A percentile compares a stretch with the other conserved stretches of the same genome.
Conservation (phyloP, 495 filamentous ascomycete genomes). For the Extremus antarcticus region DNA sequence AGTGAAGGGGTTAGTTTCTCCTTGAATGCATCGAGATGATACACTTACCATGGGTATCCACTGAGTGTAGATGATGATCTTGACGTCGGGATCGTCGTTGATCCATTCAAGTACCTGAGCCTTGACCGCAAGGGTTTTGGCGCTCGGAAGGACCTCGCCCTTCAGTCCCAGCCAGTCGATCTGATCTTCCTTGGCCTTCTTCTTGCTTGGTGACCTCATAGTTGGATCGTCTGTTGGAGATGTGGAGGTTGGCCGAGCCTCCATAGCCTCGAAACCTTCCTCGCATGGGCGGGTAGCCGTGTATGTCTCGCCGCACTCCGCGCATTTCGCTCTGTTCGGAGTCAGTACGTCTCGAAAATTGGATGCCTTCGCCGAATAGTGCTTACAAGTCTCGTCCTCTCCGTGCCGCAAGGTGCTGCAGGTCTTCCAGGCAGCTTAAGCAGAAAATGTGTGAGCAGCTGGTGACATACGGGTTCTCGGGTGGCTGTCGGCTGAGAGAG, state of each 20-base stretch:
- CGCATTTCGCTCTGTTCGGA: constrained; percentile 18
- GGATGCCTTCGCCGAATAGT: too few species aligned
- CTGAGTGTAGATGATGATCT: constrained; percentile 33
- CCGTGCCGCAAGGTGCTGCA: constrained; percentile 21
- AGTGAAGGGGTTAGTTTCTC: background rate
- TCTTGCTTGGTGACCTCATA: background rate
- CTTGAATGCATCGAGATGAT: background rate
- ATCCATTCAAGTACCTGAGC: constrained; percentile 31
- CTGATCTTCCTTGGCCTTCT: constrained; percentile 10
- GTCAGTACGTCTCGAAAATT: too few species aligned
- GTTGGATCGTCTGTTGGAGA: background rate
- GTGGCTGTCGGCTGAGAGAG: constrained; percentile 5
- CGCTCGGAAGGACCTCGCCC: constrained; percentile 26
- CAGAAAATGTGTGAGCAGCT: constrained; percentile 43
- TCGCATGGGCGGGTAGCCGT: constrained; percentile 3
- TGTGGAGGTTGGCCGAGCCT: background rate
- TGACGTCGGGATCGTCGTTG: constrained; percentile 21
- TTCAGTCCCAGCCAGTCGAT: constrained; percentile 27
- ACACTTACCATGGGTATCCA: background rate
- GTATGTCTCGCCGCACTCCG: constrained; percentile 17
- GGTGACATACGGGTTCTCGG: constrained; percentile 31
- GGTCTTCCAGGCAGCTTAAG: constrained; percentile 31
- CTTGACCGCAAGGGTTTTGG: constrained; percentile 32
- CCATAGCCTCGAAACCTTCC: constrained; percentile 4
- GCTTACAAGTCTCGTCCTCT: constrained; percentile 13